Evolutionary conservation across 2,329 filamentous ascomycete species (phyloP).

Genomic region (Colletotrichum sp.): DNA sequence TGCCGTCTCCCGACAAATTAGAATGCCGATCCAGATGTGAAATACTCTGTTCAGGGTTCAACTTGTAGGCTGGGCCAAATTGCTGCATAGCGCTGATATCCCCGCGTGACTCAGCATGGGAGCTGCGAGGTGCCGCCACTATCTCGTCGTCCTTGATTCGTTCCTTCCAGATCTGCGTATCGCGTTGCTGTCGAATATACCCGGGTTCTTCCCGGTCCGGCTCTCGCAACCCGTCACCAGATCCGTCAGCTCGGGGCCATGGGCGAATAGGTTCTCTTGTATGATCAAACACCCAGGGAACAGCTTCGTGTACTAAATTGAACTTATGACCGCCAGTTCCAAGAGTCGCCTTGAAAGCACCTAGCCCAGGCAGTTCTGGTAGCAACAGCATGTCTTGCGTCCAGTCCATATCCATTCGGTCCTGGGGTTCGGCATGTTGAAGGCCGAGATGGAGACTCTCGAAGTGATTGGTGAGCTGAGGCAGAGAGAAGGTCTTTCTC

Average conservation of each 20-base stretch:
- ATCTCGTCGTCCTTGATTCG: neutral
- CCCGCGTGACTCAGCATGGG: neutral
- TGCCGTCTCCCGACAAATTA: neutral
- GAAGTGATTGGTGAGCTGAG: constrained; percentile 65
- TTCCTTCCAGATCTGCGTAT: neutral
- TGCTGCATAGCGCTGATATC: neutral
- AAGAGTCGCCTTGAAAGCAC: constrained; percentile 29
- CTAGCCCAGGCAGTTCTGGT: constrained; percentile 36
- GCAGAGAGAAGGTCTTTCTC: constrained; percentile 56
- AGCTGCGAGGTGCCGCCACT: neutral
- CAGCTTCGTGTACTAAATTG: constrained; percentile 40
- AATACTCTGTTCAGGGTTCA: neutral
- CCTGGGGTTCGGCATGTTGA: constrained; percentile 18
- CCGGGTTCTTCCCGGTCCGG: neutral
- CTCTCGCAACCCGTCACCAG: neutral
- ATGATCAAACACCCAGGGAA: constrained; percentile 37
- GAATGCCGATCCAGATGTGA: neutral
- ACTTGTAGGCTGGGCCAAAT: neutral
- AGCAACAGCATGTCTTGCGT: constrained; percentile 50
- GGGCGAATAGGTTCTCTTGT: neutral
- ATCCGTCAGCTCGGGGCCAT: neutral
- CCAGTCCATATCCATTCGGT: constrained; percentile 43
- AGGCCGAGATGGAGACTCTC: constrained; percentile 46
- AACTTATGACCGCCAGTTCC: constrained; percentile 36
- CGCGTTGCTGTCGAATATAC: neutral